These are phyloP conservation scores for Neofusicoccum parvum DNA, from an alignment of 2,329 filamentous ascomycete species.

Conservation along the genomic window DNA sequence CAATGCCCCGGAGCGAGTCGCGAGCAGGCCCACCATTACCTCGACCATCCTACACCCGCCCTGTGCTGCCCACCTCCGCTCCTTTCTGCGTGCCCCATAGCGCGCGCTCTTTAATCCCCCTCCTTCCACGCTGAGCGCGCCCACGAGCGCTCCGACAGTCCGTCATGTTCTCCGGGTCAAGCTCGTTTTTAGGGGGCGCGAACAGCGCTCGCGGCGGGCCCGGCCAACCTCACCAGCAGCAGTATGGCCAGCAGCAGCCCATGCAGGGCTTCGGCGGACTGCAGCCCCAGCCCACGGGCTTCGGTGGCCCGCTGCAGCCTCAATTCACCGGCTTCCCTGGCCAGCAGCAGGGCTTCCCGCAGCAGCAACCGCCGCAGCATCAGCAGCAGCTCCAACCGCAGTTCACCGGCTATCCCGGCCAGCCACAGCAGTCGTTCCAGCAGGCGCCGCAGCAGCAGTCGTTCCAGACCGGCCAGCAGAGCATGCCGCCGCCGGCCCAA, in stretches of 20 bases:
- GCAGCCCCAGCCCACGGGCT: conserved; percentile 56
- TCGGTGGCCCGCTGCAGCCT: conserved; percentile 60
- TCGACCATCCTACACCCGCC: background rate
- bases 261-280: conserved; percentile 52
- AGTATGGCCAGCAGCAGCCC: conserved; percentile 58
- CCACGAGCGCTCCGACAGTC: background rate
- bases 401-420: conserved; percentile 53
- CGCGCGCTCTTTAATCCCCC: background rate
- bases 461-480: conserved; percentile 47
- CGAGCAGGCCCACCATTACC: background rate
- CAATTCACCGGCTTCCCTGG: conserved; percentile 62
- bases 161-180: conserved; percentile 86
- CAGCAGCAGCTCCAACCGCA: conserved; percentile 46
- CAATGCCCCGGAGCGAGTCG: background rate
- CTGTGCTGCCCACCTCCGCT: background rate
- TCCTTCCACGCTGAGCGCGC: background rate
- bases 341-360: conserved; percentile 46
- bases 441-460: conserved; percentile 29
- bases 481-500: conserved; percentile 50
- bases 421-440: conserved; percentile 31
- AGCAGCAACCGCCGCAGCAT: conserved; percentile 45
- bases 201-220: conserved; percentile 69
- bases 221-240: conserved; percentile 53
- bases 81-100: conserved; percentile 9
- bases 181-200: conserved; percentile 78